Conservation (phyloP, 345 rosid species). For the Salix caprea region DNA sequence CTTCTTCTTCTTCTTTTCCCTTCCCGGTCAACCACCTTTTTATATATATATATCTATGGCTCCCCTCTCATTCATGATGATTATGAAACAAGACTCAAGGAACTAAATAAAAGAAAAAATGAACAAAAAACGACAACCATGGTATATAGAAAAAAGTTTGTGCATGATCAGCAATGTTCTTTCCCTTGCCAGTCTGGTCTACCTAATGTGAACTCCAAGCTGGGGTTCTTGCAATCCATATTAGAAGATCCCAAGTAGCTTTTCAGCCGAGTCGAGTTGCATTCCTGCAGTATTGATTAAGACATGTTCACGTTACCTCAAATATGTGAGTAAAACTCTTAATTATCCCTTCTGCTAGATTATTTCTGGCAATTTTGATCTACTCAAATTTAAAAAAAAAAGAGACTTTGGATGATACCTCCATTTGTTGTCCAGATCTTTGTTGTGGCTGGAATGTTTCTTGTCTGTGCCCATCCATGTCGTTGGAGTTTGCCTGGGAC, state of each 20-base stretch:
- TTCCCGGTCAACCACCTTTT: not conserved
- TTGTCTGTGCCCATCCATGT: slow-evolving; percentile 25
- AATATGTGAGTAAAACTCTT: not conserved
- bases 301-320: not conserved
- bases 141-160: not conserved
- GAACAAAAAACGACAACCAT: not conserved
- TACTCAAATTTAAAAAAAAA: not conserved
- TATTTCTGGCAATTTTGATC: not conserved
- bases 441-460: slow-evolving; percentile 21
- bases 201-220: slow-evolving; percentile 74
- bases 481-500: slow-evolving; percentile 19
- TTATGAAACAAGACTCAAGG: not conserved
- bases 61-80: slow-evolving; percentile 11
- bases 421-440: slow-evolving; percentile 14
- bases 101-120: not conserved
- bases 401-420: slow-evolving; percentile 18
- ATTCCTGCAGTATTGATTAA: slow-evolving; percentile 20
- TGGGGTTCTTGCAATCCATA: slow-evolving; percentile 42
- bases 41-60: not conserved
- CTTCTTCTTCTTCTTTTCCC: not conserved
- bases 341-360: not conserved
- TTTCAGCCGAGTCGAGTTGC: slow-evolving; percentile 23
- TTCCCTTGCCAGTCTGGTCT: slow-evolving; percentile 66
- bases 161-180: slow-evolving; percentile 13
- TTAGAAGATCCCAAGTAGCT: slow-evolving; percentile 26